Base-by-base conservation (phyloP, 2,329 filamentous ascomycete genomes). In the Colletotrichum brevisporum region DNA sequence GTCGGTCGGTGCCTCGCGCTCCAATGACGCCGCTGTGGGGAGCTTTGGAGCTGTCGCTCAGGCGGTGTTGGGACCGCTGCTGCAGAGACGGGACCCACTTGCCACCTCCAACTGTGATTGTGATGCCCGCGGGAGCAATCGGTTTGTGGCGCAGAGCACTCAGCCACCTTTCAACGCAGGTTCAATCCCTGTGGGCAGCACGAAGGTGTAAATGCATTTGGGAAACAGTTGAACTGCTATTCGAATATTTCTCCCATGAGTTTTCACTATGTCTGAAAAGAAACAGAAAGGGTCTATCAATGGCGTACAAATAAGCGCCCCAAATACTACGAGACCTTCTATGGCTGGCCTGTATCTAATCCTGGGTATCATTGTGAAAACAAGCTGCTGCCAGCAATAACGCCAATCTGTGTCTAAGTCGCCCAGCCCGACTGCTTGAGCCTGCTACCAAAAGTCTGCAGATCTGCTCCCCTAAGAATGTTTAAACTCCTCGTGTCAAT, bases 401-500 rank as follows among this genome's bases (percentile, higher is more conserved):
- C 56, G 39, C 36, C 27, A 39, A 9, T 8, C 45, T 16, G 39
- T 15, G 27, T 27, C 31, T 55, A 50, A 15, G 41, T 57, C 10
- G 16, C 16, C 4, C 59, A 15, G 0, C 27, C 53, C 2, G 55
- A 62, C 13, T 60, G 48, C 65, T 63, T 71, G 43, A 74, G 69
- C 6, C 61, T 52, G 51, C 52, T 59, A 12, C 66, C 70, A 61
- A 69, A 70, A 53, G 61, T 66, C 8, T 15, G 57, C 21, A 54
- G 5, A 3, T 43, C 13, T 39, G 18, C 27, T 16, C 18, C 54
- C 6, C 39, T 10, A 9, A 18, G 27, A 21, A 41, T 18, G 10
- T 16, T 53, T 27, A 65, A 61, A 2, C 12, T 67, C 24, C 83
- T 83, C 36, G 90, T 69, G 69, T 89, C 85, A 4, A 90, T 78